Conservation (phyloP, 2,329 filamentous ascomycete genomes). For the Paecilomyces niveus region DNA sequence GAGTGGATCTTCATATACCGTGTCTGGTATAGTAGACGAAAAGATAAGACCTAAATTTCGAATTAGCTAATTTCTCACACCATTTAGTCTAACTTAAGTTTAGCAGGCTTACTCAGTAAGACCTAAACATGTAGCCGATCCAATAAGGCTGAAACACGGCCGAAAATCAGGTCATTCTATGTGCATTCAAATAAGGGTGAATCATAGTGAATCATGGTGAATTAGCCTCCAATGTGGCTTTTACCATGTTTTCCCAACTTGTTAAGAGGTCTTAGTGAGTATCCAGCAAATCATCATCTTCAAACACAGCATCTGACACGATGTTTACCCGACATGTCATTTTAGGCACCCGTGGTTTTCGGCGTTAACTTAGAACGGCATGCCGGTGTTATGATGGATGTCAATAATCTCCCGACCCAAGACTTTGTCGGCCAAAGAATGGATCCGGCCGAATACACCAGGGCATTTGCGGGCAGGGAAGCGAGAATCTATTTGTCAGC, state of each 20-base stretch:
- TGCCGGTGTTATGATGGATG: neutral
- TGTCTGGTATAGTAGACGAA: neutral
- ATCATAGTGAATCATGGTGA: neutral
- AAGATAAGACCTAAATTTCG: neutral
- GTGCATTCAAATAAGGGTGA: neutral
- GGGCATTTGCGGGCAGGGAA: neutral
- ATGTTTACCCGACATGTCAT: neutral
- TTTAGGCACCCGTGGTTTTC: neutral
- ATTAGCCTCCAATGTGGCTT: neutral
- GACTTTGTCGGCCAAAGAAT: neutral
- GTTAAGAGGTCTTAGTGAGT: no score
- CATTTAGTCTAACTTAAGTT: neutral
- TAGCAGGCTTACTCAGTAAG: neutral
- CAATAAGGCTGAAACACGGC: neutral
- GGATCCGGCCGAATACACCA: neutral
- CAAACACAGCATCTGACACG: neutral
- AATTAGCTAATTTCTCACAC: neutral
- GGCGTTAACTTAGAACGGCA: neutral
- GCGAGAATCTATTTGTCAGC: neutral
- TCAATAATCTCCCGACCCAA: neutral
- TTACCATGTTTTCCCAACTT: no score
- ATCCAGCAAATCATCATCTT: neutral
- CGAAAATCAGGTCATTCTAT: neutral
- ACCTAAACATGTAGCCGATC: neutral
- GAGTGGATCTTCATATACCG: neutral